These are phyloP conservation scores for Pestalotiopsis sp. DNA, from an alignment of 2,329 filamentous ascomycete species.

Conservation along the genomic window DNA sequence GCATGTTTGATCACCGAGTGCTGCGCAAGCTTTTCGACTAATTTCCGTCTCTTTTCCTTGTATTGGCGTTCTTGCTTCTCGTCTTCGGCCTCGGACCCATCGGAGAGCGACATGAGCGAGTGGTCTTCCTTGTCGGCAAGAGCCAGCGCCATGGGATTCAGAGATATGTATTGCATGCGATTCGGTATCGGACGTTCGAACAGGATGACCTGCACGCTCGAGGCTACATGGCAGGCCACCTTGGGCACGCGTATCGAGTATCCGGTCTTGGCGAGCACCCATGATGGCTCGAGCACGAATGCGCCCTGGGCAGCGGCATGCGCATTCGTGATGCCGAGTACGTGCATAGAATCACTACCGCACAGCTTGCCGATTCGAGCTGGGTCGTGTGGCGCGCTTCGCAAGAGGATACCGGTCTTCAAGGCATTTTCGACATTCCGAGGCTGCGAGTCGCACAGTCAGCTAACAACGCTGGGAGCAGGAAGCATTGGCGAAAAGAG, in stretches of 20 bases:
- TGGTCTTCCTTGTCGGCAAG: slow-evolving; percentile 70
- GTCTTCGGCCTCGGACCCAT: slow-evolving; percentile 71
- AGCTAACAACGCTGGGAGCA: slow-evolving; percentile 16
- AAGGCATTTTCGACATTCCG: slow-evolving; percentile 87
- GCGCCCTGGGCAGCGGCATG: slow-evolving; percentile 42
- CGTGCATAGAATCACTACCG: slow-evolving; percentile 79
- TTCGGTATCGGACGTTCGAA: slow-evolving; percentile 85
- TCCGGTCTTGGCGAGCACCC: slow-evolving; percentile 65
- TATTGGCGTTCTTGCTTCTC: slow-evolving; percentile 62
- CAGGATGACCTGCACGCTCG: slow-evolving; percentile 83
- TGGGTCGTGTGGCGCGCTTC: slow-evolving; percentile 79
- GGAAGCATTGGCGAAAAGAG: slow-evolving; percentile 19
- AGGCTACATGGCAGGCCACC: slow-evolving; percentile 71
- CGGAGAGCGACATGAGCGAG: slow-evolving; percentile 31
- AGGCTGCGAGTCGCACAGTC: slow-evolving; percentile 50
- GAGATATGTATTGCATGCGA: slow-evolving; percentile 94
- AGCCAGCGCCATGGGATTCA: slow-evolving; percentile 85
- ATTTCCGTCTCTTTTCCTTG: slow-evolving; percentile 62
- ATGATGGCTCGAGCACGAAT: slow-evolving; percentile 65
- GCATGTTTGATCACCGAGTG: slow-evolving; percentile 82
- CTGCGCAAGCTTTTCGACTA: slow-evolving; percentile 85
- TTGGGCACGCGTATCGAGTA: slow-evolving; percentile 61
- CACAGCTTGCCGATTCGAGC: slow-evolving; percentile 83
- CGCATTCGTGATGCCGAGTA: slow-evolving; percentile 81
- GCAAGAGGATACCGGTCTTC: slow-evolving; percentile 79